Evolutionary conservation across 2,329 filamentous ascomycete genomes (phyloP).

Genomic region (Nemania sp.): DNA sequence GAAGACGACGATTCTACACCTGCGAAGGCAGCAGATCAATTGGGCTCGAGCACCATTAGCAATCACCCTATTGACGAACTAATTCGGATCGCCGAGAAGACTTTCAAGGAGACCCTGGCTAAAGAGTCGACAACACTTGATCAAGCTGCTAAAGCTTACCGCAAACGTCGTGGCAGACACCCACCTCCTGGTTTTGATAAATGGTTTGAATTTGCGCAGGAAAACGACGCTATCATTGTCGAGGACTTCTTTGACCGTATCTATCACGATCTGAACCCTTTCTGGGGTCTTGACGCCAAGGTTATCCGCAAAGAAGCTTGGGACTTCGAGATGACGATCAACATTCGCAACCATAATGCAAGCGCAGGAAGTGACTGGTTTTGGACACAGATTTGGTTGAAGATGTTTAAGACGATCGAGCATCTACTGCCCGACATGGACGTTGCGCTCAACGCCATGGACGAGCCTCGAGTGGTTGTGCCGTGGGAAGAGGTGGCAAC

Average conservation of each 20-base stretch:
- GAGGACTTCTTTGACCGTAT: slow-evolving; percentile 66
- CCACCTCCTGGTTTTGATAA: slow-evolving; percentile 62
- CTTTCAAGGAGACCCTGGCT: slow-evolving; percentile 55
- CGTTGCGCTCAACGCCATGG: slow-evolving; percentile 74
- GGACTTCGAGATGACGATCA: slow-evolving; percentile 72
- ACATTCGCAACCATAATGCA: slow-evolving; percentile 65
- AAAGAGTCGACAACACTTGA: slow-evolving; percentile 58
- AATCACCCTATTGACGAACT: slow-evolving; percentile 61
- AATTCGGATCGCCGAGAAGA: slow-evolving; percentile 55
- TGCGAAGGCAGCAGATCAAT: slow-evolving; percentile 32
- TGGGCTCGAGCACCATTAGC: slow-evolving; percentile 36
- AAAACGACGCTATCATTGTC: slow-evolving; percentile 58
- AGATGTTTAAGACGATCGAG: slow-evolving; percentile 65
- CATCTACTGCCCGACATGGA: slow-evolving; percentile 74
- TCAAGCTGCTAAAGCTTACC: slow-evolving; percentile 60
- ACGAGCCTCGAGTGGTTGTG: slow-evolving; percentile 73
- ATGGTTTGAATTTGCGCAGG: slow-evolving; percentile 60
- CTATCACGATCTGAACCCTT: slow-evolving; percentile 64
- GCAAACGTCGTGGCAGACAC: slow-evolving; percentile 60
- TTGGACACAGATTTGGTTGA: slow-evolving; percentile 68
- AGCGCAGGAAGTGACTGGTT: slow-evolving; percentile 66
- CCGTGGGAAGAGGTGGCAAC: slow-evolving; percentile 71
- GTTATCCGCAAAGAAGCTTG: slow-evolving; percentile 64
- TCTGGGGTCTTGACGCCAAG: slow-evolving; percentile 65
- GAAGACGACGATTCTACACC: slow-evolving; percentile 14